These are phyloP conservation scores for Ploettnerulaceae sp. DNA, from an alignment of 2,329 filamentous ascomycete species.

Conservation along the genomic window DNA sequence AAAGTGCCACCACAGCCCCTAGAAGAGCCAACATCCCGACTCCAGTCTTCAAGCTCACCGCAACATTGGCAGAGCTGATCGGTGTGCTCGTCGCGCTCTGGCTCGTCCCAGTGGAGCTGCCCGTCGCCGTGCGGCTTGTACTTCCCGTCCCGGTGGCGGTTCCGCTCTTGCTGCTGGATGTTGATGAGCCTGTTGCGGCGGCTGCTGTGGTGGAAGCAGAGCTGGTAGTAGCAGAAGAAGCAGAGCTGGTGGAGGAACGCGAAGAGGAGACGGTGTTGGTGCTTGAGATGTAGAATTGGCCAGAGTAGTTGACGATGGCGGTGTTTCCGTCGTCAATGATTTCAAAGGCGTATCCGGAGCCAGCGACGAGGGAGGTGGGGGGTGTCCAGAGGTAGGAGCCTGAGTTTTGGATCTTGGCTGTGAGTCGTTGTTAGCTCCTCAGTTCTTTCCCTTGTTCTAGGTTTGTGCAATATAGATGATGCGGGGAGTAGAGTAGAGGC, in stretches of 20 bases:
- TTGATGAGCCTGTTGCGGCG: background rate
- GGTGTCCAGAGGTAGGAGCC: slow-evolving; percentile 26
- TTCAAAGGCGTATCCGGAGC: slow-evolving; percentile 24
- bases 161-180: background rate
- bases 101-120: background rate
- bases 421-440: background rate
- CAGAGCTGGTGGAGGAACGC: background rate
- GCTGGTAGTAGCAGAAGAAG: background rate
- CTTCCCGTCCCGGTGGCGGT: background rate
- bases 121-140: background rate
- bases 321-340: slow-evolving; percentile 26
- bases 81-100: background rate
- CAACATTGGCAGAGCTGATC: background rate
- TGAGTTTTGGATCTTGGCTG: slow-evolving; percentile 22
- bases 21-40: slow-evolving; percentile 6
- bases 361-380: slow-evolving; percentile 16
- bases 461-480: background rate
- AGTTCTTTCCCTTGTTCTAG: background rate
- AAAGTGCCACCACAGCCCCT: slow-evolving; percentile 5
- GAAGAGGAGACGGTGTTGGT: slow-evolving; percentile 14
- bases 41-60: slow-evolving; percentile 6
- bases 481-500: background rate
- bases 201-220: background rate
- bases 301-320: slow-evolving; percentile 27
- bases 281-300: slow-evolving; percentile 27